These are phyloP conservation scores for Penicillium bovifimosum DNA, from an alignment of 495 filamentous ascomycete species.

Conservation along the genomic window DNA sequence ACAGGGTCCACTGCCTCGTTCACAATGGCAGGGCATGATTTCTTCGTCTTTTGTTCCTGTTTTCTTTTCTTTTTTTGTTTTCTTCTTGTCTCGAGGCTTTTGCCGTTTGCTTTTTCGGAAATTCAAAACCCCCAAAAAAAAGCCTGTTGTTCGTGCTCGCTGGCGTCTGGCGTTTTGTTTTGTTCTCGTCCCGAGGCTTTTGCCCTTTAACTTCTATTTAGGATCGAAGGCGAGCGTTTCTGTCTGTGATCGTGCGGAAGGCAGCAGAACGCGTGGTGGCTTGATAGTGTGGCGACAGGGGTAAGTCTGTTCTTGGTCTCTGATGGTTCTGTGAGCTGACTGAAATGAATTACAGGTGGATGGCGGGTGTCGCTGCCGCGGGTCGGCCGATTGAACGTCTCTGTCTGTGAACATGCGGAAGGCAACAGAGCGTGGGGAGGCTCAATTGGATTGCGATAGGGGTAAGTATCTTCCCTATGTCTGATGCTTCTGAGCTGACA, in stretches of 20 bases:
- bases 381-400: neutral
- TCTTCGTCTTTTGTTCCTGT: neutral
- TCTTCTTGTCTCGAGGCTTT: neutral
- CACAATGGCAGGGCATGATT: neutral
- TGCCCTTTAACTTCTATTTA: no score
- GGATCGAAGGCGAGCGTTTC: neutral
- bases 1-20: neutral
- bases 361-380: neutral
- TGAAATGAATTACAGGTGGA: neutral
- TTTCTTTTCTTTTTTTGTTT: neutral
- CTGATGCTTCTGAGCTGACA: neutral
- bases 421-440: neutral
- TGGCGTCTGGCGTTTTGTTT: neutral
- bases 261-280: neutral
- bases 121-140: neutral
- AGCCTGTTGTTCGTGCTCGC: neutral
- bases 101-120: neutral
- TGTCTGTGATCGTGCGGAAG: neutral
- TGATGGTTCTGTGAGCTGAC: neutral
- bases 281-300: neutral
- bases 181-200: no score
- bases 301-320: neutral
- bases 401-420: slow-evolving; percentile 1
- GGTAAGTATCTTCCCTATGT: neutral
- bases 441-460: neutral